A percentile compares a stretch with the other conserved stretches of the same genome.
Conservation (phyloP, 2,329 filamentous ascomycete genomes). For the Macroventuria anomochaeta region DNA sequence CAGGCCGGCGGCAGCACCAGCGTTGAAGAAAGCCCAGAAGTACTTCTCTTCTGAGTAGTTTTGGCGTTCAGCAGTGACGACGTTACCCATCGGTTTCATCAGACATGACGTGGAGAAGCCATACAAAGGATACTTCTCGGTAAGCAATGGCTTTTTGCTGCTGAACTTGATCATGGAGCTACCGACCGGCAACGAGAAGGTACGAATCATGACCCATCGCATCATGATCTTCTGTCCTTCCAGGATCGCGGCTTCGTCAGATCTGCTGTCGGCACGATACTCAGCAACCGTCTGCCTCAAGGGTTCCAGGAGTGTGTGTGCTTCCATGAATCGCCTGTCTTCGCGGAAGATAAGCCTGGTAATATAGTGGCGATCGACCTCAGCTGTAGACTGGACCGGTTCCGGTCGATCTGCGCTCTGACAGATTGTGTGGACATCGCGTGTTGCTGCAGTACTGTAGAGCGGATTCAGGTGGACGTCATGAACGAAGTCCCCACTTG, state of each 20-base stretch:
- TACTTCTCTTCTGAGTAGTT: slow-evolving; percentile 95
- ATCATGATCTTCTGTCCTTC: slow-evolving; percentile 93
- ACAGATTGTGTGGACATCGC: slow-evolving; percentile 82
- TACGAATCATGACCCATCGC: slow-evolving; percentile 83
- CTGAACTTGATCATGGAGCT: slow-evolving; percentile 88
- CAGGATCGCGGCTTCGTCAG: slow-evolving; percentile 84
- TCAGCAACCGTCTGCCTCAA: slow-evolving; percentile 80
- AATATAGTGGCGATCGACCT: slow-evolving; percentile 80
- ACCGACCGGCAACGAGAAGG: slow-evolving; percentile 85
- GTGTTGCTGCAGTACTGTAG: slow-evolving; percentile 27
- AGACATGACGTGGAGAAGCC: slow-evolving; percentile 92
- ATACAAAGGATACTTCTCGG: slow-evolving; percentile 86
- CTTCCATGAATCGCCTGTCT: slow-evolving; percentile 88
- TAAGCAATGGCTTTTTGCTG: slow-evolving; percentile 84
- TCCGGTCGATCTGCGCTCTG: slow-evolving; percentile 67
- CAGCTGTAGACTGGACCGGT: slow-evolving; percentile 77
- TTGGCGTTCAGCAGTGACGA: slow-evolving; percentile 87
- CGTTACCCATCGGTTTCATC: slow-evolving; percentile 90
- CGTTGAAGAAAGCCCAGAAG: slow-evolving; percentile 98
- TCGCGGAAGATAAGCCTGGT: slow-evolving; percentile 89
- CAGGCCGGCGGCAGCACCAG: slow-evolving; percentile 89
- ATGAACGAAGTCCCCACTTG: slow-evolving; percentile 27
- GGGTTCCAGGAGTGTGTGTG: slow-evolving; percentile 82
- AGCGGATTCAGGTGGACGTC: slow-evolving; percentile 30
- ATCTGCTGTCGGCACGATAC: slow-evolving; percentile 74